phyloP scores from a whole-genome alignment of 1,284 basidiomycete genomes.

The Acaromyces ingoldii region DNA sequence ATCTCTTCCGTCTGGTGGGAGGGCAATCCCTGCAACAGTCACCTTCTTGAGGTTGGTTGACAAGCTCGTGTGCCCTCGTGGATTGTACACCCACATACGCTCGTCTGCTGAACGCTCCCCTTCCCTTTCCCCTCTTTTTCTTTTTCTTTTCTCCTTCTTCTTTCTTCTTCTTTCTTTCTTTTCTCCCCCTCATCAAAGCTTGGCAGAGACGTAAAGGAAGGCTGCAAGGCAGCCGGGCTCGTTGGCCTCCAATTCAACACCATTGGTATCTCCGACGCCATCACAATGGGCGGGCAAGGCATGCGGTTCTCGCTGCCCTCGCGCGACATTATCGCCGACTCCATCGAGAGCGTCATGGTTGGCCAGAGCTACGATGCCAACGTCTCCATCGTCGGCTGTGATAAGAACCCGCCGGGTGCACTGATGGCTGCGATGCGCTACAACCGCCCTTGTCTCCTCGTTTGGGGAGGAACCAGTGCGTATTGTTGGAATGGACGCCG shows the following conservation, averaged over 20 bases:
- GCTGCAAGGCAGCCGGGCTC: slow-evolving; percentile 66
- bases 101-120: neutral
- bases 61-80: too few relatives aligned
- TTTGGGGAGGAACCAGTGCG: slow-evolving; percentile 89
- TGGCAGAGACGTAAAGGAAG: slow-evolving; percentile 78
- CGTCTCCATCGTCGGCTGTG: slow-evolving; percentile 91
- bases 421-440: slow-evolving; percentile 87
- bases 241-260: slow-evolving; percentile 97
- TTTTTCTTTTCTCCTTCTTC: neutral
- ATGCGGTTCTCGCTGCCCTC: slow-evolving; percentile 84
- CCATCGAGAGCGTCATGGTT: slow-evolving; percentile 84
- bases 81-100: too few relatives aligned
- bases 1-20: slow-evolving; percentile 34
- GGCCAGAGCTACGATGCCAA: slow-evolving; percentile 98
- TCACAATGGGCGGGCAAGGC: slow-evolving; percentile 80
- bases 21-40: too few relatives aligned
- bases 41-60: too few relatives aligned
- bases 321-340: slow-evolving; percentile 84
- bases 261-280: slow-evolving; percentile 93
- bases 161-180: slow-evolving; percentile 29
- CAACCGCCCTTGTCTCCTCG: slow-evolving; percentile 90
- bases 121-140: neutral
- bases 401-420: slow-evolving; percentile 97
- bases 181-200: too few relatives aligned
- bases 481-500: too few relatives aligned